Evolutionary conservation across 306 rosid species (phyloP), one percentile per base, ranked within the genome.

Genomic region (Spatholobus suberectus): DNA sequence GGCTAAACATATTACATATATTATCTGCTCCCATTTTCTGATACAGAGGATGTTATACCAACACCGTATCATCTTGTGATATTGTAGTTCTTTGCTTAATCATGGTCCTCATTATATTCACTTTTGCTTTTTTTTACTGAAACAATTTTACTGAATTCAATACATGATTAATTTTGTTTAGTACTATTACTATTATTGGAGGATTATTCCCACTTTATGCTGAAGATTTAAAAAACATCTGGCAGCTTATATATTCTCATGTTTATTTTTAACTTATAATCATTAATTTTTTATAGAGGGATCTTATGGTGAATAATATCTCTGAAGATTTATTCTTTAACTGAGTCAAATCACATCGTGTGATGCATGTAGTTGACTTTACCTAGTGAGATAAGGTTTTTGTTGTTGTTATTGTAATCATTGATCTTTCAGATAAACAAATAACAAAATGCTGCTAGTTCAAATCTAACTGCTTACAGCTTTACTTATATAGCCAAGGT

Each of bases 21-120:
- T 65, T 69, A 14, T 82, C n/a, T 67, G 46, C 27, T 75, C 51
- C 35, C 78, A 26, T 85, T 51, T 73, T 79, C 58, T 74, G 52
- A 75, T 55, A 41, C 71, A 55, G 54, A 20, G 63, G 62, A 57
- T 55, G 52, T 67, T 67, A 32, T 46, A 15, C 76, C 14, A 47
- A 37, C 15, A 7, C 18, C 47, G 2, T 63, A 23, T 49, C 58
- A 43, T 73, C 46, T 29, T 47, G 52, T 52, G 65, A 72, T 23
- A 23, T 15, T 34, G 17, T 73, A 23, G 47, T 41, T 84, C 23
- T 37, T 79, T 79, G 21, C 81, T 66, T 57, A 21, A 32, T 12
- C 58, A 13, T 35, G 57, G 18, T 46, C 65, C 43, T 14, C 18
- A 11, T 40, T 41, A n/a, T 18, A 37, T 75, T 70, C 18, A 74